phyloP scores from a whole-genome alignment of 2,329 filamentous ascomycete genomes.

The Aureobasidium musti region DNA sequence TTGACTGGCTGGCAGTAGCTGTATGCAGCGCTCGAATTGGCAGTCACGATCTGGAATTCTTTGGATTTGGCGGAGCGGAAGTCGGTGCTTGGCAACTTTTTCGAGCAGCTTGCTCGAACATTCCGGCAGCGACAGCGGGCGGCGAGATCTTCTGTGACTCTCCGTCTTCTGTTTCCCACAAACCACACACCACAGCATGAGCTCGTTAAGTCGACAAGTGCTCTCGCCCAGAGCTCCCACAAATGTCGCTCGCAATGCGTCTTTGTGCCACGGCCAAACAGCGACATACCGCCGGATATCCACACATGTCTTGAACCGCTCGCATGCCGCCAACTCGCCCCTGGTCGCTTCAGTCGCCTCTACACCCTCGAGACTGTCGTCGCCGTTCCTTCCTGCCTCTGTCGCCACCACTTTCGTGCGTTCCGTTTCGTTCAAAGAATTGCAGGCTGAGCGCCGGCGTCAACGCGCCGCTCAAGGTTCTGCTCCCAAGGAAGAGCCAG shows the following conservation, averaged over 20 bases:
- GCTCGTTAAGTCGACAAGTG: constrained; percentile 40
- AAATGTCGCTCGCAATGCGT: constrained; percentile 42
- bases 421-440: constrained; percentile 48
- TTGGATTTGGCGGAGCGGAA: constrained; percentile 7
- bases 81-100: constrained; percentile 8
- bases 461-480: constrained; percentile 41
- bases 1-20: background rate
- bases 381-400: constrained; percentile 48
- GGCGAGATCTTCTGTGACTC: background rate
- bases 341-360: constrained; percentile 29
- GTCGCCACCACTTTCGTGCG: constrained; percentile 48
- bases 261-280: constrained; percentile 49
- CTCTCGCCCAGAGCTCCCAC: constrained; percentile 47
- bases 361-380: constrained; percentile 45
- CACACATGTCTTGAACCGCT: constrained; percentile 29
- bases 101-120: constrained; percentile 11
- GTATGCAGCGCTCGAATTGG: background rate
- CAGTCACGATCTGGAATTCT: background rate
- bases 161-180: background rate
- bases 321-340: constrained; percentile 26
- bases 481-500: constrained; percentile 41
- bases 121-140: background rate
- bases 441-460: constrained; percentile 42
- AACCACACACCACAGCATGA: constrained; percentile 45
- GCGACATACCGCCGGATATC: constrained; percentile 53